Percentiles rank a stretch among this genome's conserved stretches.
These are phyloP conservation scores for Aegilops longissima DNA, from an alignment of 176 grass and related monocot species.

Conservation along the genomic window DNA sequence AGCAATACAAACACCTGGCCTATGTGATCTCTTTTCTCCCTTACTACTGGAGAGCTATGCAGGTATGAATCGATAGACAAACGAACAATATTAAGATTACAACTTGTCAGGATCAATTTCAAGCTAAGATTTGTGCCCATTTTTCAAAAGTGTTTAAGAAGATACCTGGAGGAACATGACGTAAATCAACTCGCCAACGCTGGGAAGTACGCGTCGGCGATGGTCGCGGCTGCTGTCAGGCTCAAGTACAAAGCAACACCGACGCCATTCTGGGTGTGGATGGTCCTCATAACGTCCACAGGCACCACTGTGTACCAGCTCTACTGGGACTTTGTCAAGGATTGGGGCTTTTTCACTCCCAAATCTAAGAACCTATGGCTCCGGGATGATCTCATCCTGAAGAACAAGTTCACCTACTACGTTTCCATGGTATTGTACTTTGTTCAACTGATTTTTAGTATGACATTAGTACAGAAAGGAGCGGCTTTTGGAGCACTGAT, in stretches of 20 bases:
- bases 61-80: neutral
- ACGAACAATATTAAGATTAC: neutral
- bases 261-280: constrained; percentile 52
- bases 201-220: constrained; percentile 87
- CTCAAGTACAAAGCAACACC: constrained; percentile 64
- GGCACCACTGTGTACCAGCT: constrained; percentile 82
- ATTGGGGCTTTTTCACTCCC: constrained; percentile 70
- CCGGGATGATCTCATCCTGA: constrained; percentile 65
- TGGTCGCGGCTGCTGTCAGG: constrained; percentile 76
- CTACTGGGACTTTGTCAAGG: constrained; percentile 95
- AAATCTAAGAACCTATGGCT: constrained; percentile 35
- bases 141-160: constrained; percentile 58
- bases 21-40: too few species aligned
- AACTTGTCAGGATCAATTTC: neutral
- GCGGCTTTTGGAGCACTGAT: neutral
- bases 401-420: constrained; percentile 77
- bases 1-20: too few species aligned
- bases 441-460: neutral
- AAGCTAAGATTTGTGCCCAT: neutral
- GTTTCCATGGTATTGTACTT: constrained; percentile 63
- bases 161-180: constrained; percentile 87
- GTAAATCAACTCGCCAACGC: constrained; percentile 75
- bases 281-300: constrained; percentile 58
- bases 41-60: too few species aligned
- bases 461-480: too few species aligned